Evolutionary conservation across 306 rosid genomes (phyloP), one percentile per base, ranked within the genome.

Genomic region (Pterocarpus santalinus): DNA sequence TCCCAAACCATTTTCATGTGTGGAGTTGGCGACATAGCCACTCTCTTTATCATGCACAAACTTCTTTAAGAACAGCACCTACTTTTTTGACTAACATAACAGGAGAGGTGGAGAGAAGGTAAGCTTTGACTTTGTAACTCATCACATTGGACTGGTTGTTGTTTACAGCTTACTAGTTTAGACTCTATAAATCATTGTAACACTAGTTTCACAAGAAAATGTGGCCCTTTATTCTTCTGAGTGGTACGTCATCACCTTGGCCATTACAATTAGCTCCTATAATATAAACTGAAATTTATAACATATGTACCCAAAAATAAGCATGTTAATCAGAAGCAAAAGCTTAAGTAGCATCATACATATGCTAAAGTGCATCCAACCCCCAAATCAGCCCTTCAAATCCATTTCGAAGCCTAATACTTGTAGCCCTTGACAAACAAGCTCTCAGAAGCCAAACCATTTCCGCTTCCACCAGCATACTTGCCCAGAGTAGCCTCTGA

Each of bases 401-500:
- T 36, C 76, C 68, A 16, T 47, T 12, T 33, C 33, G 72, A 81
- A 72, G 74, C 56, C 60, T 86, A 94, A 89, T 94, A 94, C 80
- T 88, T 91, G 85, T 94, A 94, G 15, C 85, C 88, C 85, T 88
- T 86, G 30, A 84, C 93, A 69, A 81, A 80, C 83, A 94, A 88
- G 49, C 94, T 92, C 91, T 92, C 88, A 57, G 92, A 90, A 80
- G 97, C 92, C 76, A 85, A 56, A 0, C 93, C 93, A 73, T 49
- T 77, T 1, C 76, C 82, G 32, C 82, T 69, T 53, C 89, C 94
- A 16, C 92, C 92, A 11, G n/a, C 15, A 76, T 88, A 92, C 78
- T 87, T 94, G 0, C 94, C 98, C 2, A 94, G 91, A 60, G 97
- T 90, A 49, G 98, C 94, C 28, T 88, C 92, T 0, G 98, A 94